Evolutionary conservation across 2,329 filamentous ascomycete genomes (phyloP).

Genomic region (Hymenoscyphus salicellus): DNA sequence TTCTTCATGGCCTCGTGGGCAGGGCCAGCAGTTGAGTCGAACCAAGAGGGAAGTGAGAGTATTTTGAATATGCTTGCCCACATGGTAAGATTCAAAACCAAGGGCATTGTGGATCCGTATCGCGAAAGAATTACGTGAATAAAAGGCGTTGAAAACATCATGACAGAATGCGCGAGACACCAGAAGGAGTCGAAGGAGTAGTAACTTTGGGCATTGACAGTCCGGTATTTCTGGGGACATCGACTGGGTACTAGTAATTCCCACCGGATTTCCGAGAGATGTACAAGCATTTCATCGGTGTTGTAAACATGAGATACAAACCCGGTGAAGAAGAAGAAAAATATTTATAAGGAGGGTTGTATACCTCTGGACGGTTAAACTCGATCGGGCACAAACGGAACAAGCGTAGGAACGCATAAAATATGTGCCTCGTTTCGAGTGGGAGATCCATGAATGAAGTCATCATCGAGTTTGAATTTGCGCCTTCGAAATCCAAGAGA

Average conservation of each 20-base stretch:
- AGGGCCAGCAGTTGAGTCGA: constrained; percentile 12
- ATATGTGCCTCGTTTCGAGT: background rate
- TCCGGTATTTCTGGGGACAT: background rate
- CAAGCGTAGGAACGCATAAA: constrained; percentile 2
- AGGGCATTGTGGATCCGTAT: background rate
- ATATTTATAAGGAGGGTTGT: background rate
- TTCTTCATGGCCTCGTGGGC: constrained; percentile 9
- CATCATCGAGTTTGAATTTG: background rate
- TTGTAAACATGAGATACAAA: background rate
- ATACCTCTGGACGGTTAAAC: background rate
- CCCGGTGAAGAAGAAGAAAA: background rate
- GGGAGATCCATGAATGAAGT: constrained; percentile 2
- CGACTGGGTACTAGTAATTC: background rate
- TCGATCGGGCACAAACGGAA: constrained; percentile 5
- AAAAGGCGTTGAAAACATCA: background rate
- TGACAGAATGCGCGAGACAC: background rate
- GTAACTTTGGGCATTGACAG: constrained; percentile 5
- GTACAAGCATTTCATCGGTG: background rate
- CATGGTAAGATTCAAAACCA: constrained; percentile 7
- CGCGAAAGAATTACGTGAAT: background rate
- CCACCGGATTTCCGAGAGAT: background rate
- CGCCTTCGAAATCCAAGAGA: background rate
- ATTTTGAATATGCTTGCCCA: background rate
- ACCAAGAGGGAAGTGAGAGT: constrained; percentile 11
- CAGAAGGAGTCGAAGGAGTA: background rate